These are phyloP conservation scores for Cnidoscolus chayamansa DNA, from an alignment of 441 rosid genomes.

Conservation along the genomic window DNA sequence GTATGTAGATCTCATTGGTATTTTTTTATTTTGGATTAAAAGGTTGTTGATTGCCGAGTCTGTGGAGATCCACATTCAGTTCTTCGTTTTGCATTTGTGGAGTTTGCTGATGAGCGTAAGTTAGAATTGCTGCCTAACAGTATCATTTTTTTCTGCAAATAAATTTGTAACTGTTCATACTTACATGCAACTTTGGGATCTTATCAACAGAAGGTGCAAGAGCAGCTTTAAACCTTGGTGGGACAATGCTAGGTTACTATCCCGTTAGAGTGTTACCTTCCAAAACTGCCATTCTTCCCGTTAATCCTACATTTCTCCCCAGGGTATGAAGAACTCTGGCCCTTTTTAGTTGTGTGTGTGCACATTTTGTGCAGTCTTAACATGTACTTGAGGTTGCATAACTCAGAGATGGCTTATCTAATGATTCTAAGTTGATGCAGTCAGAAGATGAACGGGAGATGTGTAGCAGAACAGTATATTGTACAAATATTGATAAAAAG, in stretches of 20 bases:
- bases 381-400: conserved; percentile 1
- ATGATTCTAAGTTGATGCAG: conserved; percentile 38
- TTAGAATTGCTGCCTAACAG: conserved; percentile 4
- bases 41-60: conserved; percentile 97
- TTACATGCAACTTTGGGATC: conserved; percentile 15
- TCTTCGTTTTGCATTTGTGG: conserved; percentile 92
- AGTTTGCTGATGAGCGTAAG: conserved; percentile 91
- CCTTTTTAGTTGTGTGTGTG: background rate
- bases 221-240: conserved; percentile 68
- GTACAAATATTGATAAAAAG: conserved; percentile 89
- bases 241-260: conserved; percentile 88
- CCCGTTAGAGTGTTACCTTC: conserved; percentile 89
- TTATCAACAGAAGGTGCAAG: conserved; percentile 60
- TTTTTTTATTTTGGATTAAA: conserved; percentile 25
- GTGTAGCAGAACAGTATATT: conserved; percentile 80
- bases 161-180: conserved; percentile 4
- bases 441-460: conserved; percentile 88
- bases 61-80: conserved; percentile 98
- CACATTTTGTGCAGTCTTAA: conserved; percentile 7
- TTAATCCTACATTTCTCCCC: conserved; percentile 87
- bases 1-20: conserved; percentile 2
- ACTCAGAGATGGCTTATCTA: conserved; percentile 15
- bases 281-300: conserved; percentile 93
- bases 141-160: background rate
- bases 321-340: conserved; percentile 46